phyloP scores from a whole-genome alignment of 192 early-diverging fungal genomes.

The Coemansia brasiliensis region DNA sequence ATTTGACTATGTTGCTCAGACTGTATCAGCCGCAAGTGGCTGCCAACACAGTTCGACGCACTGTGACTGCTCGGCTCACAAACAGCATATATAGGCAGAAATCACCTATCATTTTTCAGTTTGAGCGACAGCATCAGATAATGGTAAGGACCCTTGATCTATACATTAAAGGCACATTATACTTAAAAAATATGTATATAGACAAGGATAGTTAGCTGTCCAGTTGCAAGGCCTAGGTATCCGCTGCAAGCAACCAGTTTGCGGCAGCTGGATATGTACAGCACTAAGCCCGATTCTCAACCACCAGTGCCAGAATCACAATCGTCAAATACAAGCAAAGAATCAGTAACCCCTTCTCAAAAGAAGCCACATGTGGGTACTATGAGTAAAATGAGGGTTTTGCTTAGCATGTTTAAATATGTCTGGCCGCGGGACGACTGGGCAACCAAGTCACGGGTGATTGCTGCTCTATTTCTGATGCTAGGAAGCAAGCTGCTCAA shows the following conservation, averaged over 20 bases:
- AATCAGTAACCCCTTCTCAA: not conserved
- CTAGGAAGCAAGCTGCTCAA: conserved; percentile 83
- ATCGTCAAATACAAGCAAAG: not conserved
- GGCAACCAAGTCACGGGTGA: conserved; percentile 83
- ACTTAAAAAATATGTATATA: not conserved
- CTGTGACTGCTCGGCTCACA: not conserved
- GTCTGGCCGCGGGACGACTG: conserved; percentile 91
- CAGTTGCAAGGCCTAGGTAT: not conserved
- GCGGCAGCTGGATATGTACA: conserved; percentile 6
- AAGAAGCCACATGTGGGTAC: conserved; percentile 23
- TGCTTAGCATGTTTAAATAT: conserved; percentile 73
- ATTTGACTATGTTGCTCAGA: not conserved
- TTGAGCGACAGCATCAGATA: not conserved
- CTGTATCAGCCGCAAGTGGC: not conserved
- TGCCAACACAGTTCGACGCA: not conserved
- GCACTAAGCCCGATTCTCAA: not conserved
- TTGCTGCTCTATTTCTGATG: conserved; percentile 79
- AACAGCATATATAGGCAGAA: not conserved
- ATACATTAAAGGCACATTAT: not conserved
- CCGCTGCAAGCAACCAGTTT: not conserved
- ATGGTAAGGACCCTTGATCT: not conserved
- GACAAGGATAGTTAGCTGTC: not conserved
- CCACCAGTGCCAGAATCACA: not conserved
- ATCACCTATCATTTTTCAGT: not conserved
- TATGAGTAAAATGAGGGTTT: conserved; percentile 58